Conservation (phyloP, 1,284 basidiomycete species). For the Meripilus lineatus region DNA sequence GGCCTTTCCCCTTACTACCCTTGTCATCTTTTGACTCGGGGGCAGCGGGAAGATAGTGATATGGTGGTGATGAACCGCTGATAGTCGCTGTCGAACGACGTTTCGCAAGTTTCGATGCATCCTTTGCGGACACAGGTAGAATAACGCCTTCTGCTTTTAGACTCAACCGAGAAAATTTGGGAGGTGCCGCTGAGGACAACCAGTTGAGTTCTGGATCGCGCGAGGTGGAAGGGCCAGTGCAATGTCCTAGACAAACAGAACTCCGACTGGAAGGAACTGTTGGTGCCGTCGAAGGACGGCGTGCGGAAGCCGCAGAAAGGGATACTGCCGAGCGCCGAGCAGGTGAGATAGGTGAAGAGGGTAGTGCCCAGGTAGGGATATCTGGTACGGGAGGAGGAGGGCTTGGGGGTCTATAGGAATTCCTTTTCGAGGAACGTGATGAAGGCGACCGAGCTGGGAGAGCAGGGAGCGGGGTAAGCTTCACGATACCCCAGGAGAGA, state of each 20-base stretch:
- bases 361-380: conserved; percentile 12
- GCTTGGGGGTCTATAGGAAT: neutral
- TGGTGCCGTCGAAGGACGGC: conserved; percentile 10
- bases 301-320: neutral
- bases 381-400: conserved; percentile 10
- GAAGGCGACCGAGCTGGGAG: conserved; percentile 3
- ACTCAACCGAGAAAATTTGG: conserved; percentile 39
- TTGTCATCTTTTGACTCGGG: neutral
- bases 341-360: conserved; percentile 1
- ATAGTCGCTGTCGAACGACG: conserved; percentile 13
- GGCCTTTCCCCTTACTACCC: neutral
- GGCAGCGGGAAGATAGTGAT: conserved; percentile 4
- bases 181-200: conserved; percentile 35
- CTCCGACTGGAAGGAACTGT: neutral
- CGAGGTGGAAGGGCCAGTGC: conserved; percentile 15
- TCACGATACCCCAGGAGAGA: conserved; percentile 11
- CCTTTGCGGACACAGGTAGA: conserved; percentile 37
- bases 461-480: conserved; percentile 8
- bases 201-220: conserved; percentile 30
- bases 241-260: neutral
- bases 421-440: neutral
- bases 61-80: too few relatives aligned
- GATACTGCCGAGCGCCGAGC: neutral
- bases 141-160: conserved; percentile 36
- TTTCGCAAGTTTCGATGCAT: too few relatives aligned